phyloP scores from a whole-genome alignment of 1,284 basidiomycete genomes.

The Tylopilus orsonianus region DNA sequence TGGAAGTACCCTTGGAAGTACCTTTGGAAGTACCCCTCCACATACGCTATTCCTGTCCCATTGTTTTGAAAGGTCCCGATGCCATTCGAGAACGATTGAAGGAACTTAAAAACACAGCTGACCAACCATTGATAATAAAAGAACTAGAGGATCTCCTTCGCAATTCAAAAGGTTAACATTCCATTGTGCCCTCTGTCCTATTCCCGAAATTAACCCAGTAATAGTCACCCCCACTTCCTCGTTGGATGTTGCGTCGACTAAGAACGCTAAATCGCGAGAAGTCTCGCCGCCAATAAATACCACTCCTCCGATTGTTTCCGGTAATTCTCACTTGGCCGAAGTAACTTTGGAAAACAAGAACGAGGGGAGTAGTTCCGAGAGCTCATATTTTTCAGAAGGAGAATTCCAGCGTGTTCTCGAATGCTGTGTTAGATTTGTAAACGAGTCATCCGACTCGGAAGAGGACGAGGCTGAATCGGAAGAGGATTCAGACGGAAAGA shows the following conservation, averaged over 20 bases:
- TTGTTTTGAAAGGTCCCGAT: conserved; percentile 38
- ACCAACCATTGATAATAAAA: conserved; percentile 34
- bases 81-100: conserved; percentile 40
- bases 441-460: conserved; percentile 27
- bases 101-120: conserved; percentile 33
- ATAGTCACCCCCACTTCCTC: conserved; percentile 3
- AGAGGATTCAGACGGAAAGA: conserved; percentile 28
- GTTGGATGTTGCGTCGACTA: neutral
- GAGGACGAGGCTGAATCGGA: conserved; percentile 35
- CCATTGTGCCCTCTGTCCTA: neutral
- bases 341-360: conserved; percentile 32
- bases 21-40: conserved; percentile 39
- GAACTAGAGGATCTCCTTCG: conserved; percentile 36
- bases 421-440: conserved; percentile 8
- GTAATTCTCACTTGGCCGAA: conserved; percentile 29
- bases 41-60: conserved; percentile 42
- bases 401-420: conserved; percentile 20
- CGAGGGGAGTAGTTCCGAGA: conserved; percentile 38
- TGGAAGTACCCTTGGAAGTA: conserved; percentile 32
- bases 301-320: conserved; percentile 20
- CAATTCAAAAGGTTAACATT: conserved; percentile 19
- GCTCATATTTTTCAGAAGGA: conserved; percentile 23
- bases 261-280: neutral
- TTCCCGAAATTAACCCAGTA: conserved; percentile 2
- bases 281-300: neutral